Evolutionary conservation across 1,139 yeast genomes (phyloP).

Genomic region (Kodamaea arcana): DNA sequence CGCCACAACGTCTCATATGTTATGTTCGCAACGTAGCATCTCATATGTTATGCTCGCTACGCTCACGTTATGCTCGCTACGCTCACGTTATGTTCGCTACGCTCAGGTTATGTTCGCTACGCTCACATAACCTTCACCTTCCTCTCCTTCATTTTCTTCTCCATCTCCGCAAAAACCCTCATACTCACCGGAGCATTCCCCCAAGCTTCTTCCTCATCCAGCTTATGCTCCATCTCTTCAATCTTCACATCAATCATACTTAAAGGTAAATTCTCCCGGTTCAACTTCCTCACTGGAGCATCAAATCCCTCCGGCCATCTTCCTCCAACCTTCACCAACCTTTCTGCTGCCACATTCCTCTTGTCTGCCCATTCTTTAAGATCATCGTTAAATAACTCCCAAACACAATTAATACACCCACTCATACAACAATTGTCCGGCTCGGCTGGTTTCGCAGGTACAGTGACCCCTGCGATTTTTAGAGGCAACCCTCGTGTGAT

Average conservation of each 20-base stretch:
- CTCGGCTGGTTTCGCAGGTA: constrained; percentile 77
- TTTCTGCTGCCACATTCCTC: constrained; percentile 59
- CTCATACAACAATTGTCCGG: constrained; percentile 98
- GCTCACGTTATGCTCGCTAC: too few species aligned
- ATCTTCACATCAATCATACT: constrained; percentile 16
- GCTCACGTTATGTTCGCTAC: too few species aligned
- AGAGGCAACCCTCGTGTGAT: constrained; percentile 38
- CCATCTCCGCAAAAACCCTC: constrained; percentile 79
- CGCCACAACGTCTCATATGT: too few species aligned
- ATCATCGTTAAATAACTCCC: constrained; percentile 91
- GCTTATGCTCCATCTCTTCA: constrained; percentile 7
- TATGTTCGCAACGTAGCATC: too few species aligned
- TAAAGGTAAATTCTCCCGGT: constrained; percentile 32
- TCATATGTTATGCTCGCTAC: too few species aligned
- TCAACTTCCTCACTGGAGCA: constrained; percentile 50
- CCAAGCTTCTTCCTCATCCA: constrained; percentile 46
- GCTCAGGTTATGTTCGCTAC: too few species aligned
- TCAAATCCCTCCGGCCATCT: constrained; percentile 81
- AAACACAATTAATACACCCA: constrained; percentile 94
- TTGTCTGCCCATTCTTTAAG: constrained; percentile 70
- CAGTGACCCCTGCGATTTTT: constrained; percentile 65
- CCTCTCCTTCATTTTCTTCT: constrained; percentile 54
- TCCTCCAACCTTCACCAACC: constrained; percentile 45
- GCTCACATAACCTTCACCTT: too few species aligned
- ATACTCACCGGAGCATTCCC: constrained; percentile 71